A percentile compares a stretch with the other conserved stretches of the same genome.
Conservation (phyloP, 2,329 filamentous ascomycete genomes). For the Fusarium goolgardi region DNA sequence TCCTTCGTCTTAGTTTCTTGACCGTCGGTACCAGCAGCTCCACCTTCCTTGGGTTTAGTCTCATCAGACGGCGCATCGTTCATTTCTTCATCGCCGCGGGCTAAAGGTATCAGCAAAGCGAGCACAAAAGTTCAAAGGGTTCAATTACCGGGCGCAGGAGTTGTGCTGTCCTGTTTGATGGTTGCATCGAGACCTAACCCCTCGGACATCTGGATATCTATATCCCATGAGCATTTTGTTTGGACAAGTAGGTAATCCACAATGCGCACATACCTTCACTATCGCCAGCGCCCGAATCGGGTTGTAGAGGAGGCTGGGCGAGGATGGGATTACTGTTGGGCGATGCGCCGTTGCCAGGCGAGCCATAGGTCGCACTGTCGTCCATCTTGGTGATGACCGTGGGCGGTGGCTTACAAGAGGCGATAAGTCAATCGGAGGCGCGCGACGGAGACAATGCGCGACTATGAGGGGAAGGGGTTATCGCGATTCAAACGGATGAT, state of each 20-base stretch:
- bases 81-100: slow-evolving; percentile 84
- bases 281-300: slow-evolving; percentile 55
- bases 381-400: slow-evolving; percentile 62
- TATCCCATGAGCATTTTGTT: slow-evolving; percentile 34
- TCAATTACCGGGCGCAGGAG: slow-evolving; percentile 64
- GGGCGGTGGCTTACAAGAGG: slow-evolving; percentile 18
- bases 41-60: slow-evolving; percentile 62
- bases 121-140: slow-evolving; percentile 72
- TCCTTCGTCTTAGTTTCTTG: slow-evolving; percentile 80
- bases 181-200: slow-evolving; percentile 58
- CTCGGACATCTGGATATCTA: slow-evolving; percentile 75
- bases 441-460: slow-evolving; percentile 26
- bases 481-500: slow-evolving; percentile 19
- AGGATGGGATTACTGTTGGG: slow-evolving; percentile 67
- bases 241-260: background rate
- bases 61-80: slow-evolving; percentile 69
- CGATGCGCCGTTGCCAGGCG: slow-evolving; percentile 66
- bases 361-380: slow-evolving; percentile 67
- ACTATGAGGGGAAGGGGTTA: slow-evolving; percentile 2
- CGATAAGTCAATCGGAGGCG: slow-evolving; percentile 36
- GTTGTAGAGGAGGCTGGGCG: slow-evolving; percentile 65
- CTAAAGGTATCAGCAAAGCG: slow-evolving; percentile 65
- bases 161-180: slow-evolving; percentile 71
- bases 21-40: slow-evolving; percentile 60
- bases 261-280: slow-evolving; percentile 58